A percentile compares a stretch with the other conserved stretches of the same genome.
Conservation (phyloP, 129 eudicot species). For the Flaveria ramosissima region DNA sequence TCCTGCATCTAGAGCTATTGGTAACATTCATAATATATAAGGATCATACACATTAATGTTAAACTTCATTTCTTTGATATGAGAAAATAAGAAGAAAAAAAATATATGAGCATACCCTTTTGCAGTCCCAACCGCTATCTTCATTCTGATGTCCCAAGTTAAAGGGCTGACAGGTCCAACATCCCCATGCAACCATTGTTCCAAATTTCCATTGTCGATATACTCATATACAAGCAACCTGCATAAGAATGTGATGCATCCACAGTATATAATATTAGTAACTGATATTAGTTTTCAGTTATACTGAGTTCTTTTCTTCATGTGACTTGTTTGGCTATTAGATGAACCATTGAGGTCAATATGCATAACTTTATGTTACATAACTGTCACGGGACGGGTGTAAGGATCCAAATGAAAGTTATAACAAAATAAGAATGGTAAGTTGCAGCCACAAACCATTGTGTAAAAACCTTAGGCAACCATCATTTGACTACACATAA, state of each 20-base stretch:
- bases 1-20: not conserved
- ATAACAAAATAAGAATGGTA: not conserved
- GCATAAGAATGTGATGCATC: conserved; percentile 13
- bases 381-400: not conserved
- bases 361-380: not conserved
- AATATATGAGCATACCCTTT: conserved; percentile 21
- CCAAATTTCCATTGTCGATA: conserved; percentile 93
- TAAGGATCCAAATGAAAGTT: not conserved
- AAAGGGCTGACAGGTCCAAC: conserved; percentile 68
- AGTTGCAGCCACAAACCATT: not conserved
- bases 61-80: not conserved
- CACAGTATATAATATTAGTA: not conserved
- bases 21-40: not conserved
- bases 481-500: not conserved
- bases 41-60: not conserved
- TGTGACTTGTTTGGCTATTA: conserved; percentile 2
- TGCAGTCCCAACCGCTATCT: conserved; percentile 28
- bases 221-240: conserved; percentile 96
- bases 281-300: not conserved
- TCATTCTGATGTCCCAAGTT: conserved; percentile 32
- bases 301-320: not conserved
- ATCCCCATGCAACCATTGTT: conserved; percentile 96
- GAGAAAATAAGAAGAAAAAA: conserved; percentile 2
- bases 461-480: not conserved
- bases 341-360: not conserved